Base-by-base conservation (phyloP, 129 eudicot species). In the Escallonia rubra region DNA sequence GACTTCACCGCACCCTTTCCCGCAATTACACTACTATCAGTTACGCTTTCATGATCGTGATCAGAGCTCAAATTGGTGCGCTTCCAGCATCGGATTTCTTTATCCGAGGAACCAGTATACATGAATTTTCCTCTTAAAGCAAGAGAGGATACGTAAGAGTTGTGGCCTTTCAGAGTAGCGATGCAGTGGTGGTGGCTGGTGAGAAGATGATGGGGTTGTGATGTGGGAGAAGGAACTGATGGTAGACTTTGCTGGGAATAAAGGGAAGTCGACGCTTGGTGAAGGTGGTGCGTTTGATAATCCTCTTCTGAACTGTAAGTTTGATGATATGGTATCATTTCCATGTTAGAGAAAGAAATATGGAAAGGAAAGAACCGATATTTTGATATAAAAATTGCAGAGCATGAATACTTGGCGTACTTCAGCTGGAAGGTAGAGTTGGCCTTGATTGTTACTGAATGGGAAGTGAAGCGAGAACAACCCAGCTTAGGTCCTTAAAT, bases 101-200 rank as follows among this genome's bases (percentile, higher is more conserved):
- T 78, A 72, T 85, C 74, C 3, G 96, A 89, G 41, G 93, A 86
- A 63, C 96, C 96, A 10, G 82, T 66, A 81, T 73, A 81, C 48
- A 89, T 83, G 57, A 60, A 81, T 60, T 81, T 82, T 38, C 90
- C 88, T 15, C 75, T 15, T 12, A 86, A 74, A 44, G 68, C 79
- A 57, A 89, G 81, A 46, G 90, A 85, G 69, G 92, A 83, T 73
- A 78, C 74, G 82, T 83, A 80, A 79, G 94, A 78, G 81, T 75
- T 60, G 59, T 83, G 84, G 57, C 77, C 71, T 64, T 73, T 68
- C 79, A 86, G 78, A 39, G 90, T 89, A 61, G 83, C 67, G 55
- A 86, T 60, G 80, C 90, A 83, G 14, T 79, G 75, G 80, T 73
- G 76, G 66, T 74, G 67, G 64, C 64, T 72, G 49, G 51, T 13